phyloP scores from a whole-genome alignment of 768 basidiomycete genomes.

The Podaxis sp. region DNA sequence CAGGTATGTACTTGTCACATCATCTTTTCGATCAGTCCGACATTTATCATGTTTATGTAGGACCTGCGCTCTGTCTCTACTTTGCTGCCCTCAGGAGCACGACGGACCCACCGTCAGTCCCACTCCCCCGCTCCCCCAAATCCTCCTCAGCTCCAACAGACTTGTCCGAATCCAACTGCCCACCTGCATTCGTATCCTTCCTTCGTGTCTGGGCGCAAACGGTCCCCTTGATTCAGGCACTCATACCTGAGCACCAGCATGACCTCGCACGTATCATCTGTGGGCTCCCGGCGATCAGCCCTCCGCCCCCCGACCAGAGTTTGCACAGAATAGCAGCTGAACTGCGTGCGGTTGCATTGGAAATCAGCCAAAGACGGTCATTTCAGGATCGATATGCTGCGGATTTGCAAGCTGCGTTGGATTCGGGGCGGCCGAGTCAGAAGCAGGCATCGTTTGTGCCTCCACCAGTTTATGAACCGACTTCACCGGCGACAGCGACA shows the following conservation, averaged over 20 bases:
- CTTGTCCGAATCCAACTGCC: slow-evolving; percentile 67
- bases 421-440: slow-evolving; percentile 40
- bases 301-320: slow-evolving; percentile 32
- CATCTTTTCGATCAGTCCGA: not conserved
- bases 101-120: slow-evolving; percentile 75
- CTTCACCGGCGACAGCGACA: slow-evolving; percentile 21
- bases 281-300: slow-evolving; percentile 42
- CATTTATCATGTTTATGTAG: slow-evolving; percentile 26
- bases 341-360: slow-evolving; percentile 80
- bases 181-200: slow-evolving; percentile 61
- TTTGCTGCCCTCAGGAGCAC: slow-evolving; percentile 78
- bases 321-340: slow-evolving; percentile 71
- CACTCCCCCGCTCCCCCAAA: slow-evolving; percentile 60
- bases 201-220: slow-evolving; percentile 67
- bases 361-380: slow-evolving; percentile 77
- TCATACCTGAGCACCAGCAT: slow-evolving; percentile 64
- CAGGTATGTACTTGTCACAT: slow-evolving; percentile 38
- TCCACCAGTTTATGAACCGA: slow-evolving; percentile 58
- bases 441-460: slow-evolving; percentile 62
- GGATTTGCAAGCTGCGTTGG: slow-evolving; percentile 77
- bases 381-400: slow-evolving; percentile 77
- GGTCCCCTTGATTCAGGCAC: slow-evolving; percentile 60
- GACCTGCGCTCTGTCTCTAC: slow-evolving; percentile 79
- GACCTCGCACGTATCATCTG: slow-evolving; percentile 84
- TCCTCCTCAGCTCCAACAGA: slow-evolving; percentile 40